phyloP scores from a whole-genome alignment of 225 moss, liverwort and hornwort species.

The Bryoerythrophyllum caledonicum region DNA sequence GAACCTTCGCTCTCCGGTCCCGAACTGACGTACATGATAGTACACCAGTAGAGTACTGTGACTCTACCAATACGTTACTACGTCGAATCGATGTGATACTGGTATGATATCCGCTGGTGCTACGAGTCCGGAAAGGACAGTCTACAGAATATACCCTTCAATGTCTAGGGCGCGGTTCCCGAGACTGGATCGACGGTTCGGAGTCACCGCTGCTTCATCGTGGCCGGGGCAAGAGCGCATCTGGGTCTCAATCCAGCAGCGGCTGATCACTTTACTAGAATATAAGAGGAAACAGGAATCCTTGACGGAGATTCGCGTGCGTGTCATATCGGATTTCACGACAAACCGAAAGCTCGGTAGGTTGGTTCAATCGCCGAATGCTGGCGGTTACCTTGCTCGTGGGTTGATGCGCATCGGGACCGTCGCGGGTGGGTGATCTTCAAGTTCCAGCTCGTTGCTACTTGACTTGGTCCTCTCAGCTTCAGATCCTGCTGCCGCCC shows the following conservation, averaged over 20 bases:
- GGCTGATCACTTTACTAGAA: neutral
- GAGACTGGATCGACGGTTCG: neutral
- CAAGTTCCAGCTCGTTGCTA: too few relatives aligned
- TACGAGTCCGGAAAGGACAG: slow-evolving; percentile 1
- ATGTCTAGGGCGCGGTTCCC: slow-evolving; percentile 13
- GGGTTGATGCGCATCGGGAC: neutral
- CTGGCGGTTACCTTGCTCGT: neutral
- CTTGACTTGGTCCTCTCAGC: slow-evolving; percentile 15
- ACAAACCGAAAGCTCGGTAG: slow-evolving; percentile 19
- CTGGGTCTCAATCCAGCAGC: neutral
- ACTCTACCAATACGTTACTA: neutral
- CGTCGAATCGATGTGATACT: too few relatives aligned
- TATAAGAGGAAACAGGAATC: neutral
- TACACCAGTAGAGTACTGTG: neutral
- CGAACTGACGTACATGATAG: neutral
- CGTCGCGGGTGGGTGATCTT: neutral
- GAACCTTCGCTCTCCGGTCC: neutral
- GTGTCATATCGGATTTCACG: neutral
- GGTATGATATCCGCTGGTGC: too few relatives aligned
- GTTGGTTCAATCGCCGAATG: neutral
- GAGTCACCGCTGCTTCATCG: neutral
- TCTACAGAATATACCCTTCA: slow-evolving; percentile 19
- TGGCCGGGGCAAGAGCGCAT: slow-evolving; percentile 7
- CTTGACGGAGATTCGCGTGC: neutral
- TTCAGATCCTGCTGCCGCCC: slow-evolving; percentile 10